Evolutionary conservation across 495 filamentous ascomycete species (phyloP).

Genomic region (Neurospora sp.): DNA sequence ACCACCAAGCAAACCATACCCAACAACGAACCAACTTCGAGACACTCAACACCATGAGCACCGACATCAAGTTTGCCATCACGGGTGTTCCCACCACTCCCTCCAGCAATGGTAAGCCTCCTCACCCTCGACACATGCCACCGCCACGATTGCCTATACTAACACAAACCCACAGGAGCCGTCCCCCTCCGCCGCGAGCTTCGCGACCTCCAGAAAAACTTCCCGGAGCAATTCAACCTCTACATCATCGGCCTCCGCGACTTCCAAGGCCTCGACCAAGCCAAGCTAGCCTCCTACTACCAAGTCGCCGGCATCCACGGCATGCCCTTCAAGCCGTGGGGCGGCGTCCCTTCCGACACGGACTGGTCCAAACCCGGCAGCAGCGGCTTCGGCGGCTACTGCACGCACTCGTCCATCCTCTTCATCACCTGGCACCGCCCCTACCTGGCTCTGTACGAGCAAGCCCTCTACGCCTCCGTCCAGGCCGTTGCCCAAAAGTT

Average conservation of each 20-base stretch:
- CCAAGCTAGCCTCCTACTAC: slow-evolving; percentile 21
- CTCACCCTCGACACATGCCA: background rate
- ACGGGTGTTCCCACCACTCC: slow-evolving; percentile 20
- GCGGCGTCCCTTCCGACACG: slow-evolving; percentile 19
- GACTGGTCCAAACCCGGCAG: slow-evolving; percentile 21
- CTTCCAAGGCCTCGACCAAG: slow-evolving; percentile 14
- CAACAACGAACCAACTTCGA: background rate
- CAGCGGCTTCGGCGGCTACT: slow-evolving; percentile 44
- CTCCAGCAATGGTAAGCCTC: slow-evolving; percentile 5
- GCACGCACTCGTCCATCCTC: slow-evolving; percentile 52
- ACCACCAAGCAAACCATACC: background rate
- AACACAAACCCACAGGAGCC: slow-evolving; percentile 1
- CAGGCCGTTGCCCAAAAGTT: slow-evolving; percentile 40
- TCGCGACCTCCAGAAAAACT: slow-evolving; percentile 21
- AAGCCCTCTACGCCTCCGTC: slow-evolving; percentile 44
- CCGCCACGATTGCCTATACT: background rate
- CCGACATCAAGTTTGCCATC: slow-evolving; percentile 12
- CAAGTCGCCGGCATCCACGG: slow-evolving; percentile 38
- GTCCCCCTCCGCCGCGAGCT: slow-evolving; percentile 21
- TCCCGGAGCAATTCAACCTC: slow-evolving; percentile 24
- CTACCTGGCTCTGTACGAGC: slow-evolving; percentile 51
- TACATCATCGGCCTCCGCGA: slow-evolving; percentile 17
- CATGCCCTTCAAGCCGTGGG: slow-evolving; percentile 32
- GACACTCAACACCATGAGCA: slow-evolving; percentile 7
- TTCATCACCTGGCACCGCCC: slow-evolving; percentile 62